Percentiles rank a stretch among this genome's conserved stretches.
Evolutionary conservation across 495 filamentous ascomycete genomes (phyloP).

Genomic region (Jackrogersella minutella): DNA sequence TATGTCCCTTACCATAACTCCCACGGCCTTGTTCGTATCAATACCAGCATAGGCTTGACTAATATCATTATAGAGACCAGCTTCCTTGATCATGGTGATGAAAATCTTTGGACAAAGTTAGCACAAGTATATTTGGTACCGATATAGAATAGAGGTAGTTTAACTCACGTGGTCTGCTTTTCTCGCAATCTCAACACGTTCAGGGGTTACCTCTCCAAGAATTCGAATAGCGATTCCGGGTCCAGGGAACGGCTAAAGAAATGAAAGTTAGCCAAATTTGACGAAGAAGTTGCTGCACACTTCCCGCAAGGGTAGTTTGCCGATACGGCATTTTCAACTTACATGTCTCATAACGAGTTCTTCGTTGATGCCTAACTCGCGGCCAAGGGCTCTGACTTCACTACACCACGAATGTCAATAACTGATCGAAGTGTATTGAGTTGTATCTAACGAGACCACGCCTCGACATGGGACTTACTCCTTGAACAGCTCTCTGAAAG

Average conservation of each 20-base stretch:
- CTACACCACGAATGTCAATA: conserved; percentile 68
- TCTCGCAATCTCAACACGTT: conserved; percentile 80
- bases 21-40: conserved; percentile 71
- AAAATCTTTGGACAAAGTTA: conserved; percentile 62
- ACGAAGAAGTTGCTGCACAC: conserved; percentile 40
- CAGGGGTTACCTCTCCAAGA: conserved; percentile 83
- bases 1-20: conserved; percentile 69
- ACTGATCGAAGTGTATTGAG: neutral
- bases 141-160: conserved; percentile 30
- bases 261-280: conserved; percentile 51
- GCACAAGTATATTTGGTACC: neutral
- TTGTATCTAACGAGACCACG: neutral
- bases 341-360: conserved; percentile 80
- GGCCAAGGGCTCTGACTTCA: conserved; percentile 81
- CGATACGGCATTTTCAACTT: too few species aligned
- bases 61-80: conserved; percentile 81
- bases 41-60: conserved; percentile 86
- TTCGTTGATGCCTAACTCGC: conserved; percentile 76
- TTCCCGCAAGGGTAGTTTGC: too few species aligned
- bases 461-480: conserved; percentile 16
- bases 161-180: conserved; percentile 71
- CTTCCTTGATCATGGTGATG: conserved; percentile 83
- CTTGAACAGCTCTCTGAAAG: conserved; percentile 36
- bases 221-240: conserved; percentile 92
- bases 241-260: conserved; percentile 43